These are phyloP conservation scores for Pseudisothecium myosuroides DNA, from an alignment of 225 moss, liverwort and hornwort species.

Conservation along the genomic window DNA sequence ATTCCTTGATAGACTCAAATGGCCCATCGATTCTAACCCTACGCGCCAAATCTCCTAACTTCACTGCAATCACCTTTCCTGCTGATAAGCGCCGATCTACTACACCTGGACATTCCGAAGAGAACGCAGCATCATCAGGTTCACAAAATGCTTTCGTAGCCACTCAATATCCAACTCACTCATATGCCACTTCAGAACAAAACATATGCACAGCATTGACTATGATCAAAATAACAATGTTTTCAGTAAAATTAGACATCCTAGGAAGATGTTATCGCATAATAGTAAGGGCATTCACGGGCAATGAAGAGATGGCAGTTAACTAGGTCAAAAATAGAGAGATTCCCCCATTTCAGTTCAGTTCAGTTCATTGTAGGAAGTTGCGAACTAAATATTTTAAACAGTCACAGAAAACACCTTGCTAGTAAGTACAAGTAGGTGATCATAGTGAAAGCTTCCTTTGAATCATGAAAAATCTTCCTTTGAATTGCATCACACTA, in stretches of 20 bases:
- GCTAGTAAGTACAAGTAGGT: background rate
- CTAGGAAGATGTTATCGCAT: background rate
- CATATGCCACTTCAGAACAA: background rate
- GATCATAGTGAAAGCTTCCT: background rate
- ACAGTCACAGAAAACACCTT: background rate
- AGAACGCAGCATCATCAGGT: background rate
- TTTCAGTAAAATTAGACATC: background rate
- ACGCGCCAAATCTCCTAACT: slow-evolving; percentile 64
- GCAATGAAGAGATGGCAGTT: background rate
- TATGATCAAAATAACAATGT: background rate
- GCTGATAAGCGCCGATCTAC: slow-evolving; percentile 25
- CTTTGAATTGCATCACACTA: background rate
- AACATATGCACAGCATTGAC: background rate
- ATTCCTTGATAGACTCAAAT: slow-evolving; percentile 96
- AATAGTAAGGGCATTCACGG: background rate
- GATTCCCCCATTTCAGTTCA: background rate
- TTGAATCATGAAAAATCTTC: background rate
- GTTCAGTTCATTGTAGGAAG: background rate
- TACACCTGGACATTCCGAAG: slow-evolving; percentile 11
- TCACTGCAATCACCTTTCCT: slow-evolving; percentile 78
- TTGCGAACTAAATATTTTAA: too few species aligned
- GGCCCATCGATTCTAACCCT: slow-evolving; percentile 83
- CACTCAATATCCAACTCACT: background rate
- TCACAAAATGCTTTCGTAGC: background rate
- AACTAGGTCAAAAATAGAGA: background rate